Conservation (phyloP, 2,329 filamentous ascomycete genomes). For the Calonectria multiphialidica region DNA sequence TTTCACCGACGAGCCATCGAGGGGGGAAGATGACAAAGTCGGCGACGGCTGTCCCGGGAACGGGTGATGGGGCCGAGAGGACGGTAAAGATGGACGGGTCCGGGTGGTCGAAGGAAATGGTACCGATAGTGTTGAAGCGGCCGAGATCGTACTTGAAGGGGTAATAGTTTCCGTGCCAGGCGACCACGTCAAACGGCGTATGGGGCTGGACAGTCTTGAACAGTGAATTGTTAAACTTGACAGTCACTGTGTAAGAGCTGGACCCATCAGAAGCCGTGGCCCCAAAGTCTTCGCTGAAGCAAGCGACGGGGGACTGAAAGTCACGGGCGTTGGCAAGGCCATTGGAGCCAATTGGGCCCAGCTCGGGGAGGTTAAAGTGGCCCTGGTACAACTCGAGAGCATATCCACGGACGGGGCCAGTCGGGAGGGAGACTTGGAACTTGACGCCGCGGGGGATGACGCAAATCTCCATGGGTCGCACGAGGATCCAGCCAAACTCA, state of each 20-base stretch:
- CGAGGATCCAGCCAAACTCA: slow-evolving; percentile 79
- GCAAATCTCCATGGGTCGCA: slow-evolving; percentile 83
- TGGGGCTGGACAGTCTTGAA: slow-evolving; percentile 76
- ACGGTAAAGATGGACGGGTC: slow-evolving; percentile 85
- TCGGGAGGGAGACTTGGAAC: slow-evolving; percentile 77
- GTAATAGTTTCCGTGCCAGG: slow-evolving; percentile 85
- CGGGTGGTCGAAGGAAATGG: slow-evolving; percentile 81
- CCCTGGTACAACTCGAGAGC: slow-evolving; percentile 81
- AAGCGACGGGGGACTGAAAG: slow-evolving; percentile 79
- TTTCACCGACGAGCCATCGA: slow-evolving; percentile 76
- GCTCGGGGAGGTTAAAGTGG: slow-evolving; percentile 78
- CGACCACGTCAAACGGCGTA: slow-evolving; percentile 83
- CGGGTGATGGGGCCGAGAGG: slow-evolving; percentile 71
- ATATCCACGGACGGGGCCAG: slow-evolving; percentile 76
- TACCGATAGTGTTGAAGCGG: slow-evolving; percentile 81
- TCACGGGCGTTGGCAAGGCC: slow-evolving; percentile 81
- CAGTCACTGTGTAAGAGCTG: slow-evolving; percentile 62
- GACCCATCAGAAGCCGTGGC: slow-evolving; percentile 53
- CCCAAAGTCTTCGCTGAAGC: slow-evolving; percentile 72
- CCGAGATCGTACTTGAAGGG: slow-evolving; percentile 87
- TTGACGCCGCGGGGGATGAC: slow-evolving; percentile 81
- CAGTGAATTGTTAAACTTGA: slow-evolving; percentile 76
- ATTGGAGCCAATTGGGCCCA: slow-evolving; percentile 80
- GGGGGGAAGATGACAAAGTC: slow-evolving; percentile 82
- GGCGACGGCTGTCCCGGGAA: slow-evolving; percentile 72